phyloP scores from a whole-genome alignment of 345 rosid genomes.

The Lepidium africanum region DNA sequence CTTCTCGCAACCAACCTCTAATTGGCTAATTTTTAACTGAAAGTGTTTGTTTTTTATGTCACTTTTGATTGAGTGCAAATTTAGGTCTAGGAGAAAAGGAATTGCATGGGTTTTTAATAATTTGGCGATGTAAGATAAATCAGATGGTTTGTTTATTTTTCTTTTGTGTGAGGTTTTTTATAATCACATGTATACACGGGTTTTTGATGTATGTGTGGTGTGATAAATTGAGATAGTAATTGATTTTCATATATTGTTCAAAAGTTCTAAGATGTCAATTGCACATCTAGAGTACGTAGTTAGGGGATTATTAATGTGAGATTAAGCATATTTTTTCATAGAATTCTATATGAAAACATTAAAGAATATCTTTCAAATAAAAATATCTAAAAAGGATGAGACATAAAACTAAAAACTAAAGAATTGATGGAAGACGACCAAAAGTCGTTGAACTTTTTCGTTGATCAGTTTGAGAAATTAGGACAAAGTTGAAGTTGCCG shows the following conservation, averaged over 20 bases:
- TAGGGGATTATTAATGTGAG: not conserved
- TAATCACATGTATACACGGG: slow-evolving; percentile 26
- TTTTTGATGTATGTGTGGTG: slow-evolving; percentile 29
- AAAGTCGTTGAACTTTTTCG: not conserved
- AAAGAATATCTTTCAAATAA: too few relatives aligned
- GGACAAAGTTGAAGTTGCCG: not conserved
- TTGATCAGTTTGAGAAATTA: not conserved
- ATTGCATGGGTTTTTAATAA: not conserved
- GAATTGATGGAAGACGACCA: not conserved
- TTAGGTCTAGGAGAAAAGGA: slow-evolving; percentile 5
- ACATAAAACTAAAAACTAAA: not conserved
- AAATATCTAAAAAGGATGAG: not conserved
- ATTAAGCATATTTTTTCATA: not conserved
- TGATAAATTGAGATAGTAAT: slow-evolving; percentile 6
- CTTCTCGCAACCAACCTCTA: slow-evolving; percentile 8
- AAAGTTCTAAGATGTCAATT: too few relatives aligned
- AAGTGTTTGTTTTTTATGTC: slow-evolving; percentile 11
- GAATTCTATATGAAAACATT: too few relatives aligned
- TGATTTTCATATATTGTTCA: not conserved
- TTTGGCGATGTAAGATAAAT: slow-evolving; percentile 12
- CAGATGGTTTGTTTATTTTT: not conserved
- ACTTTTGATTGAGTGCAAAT: slow-evolving; percentile 25
- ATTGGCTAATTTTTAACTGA: not conserved
- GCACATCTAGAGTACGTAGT: too few relatives aligned
- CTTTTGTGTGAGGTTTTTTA: not conserved